Base-by-base conservation (phyloP, 768 basidiomycete genomes). In the Russula ochroleuca region DNA sequence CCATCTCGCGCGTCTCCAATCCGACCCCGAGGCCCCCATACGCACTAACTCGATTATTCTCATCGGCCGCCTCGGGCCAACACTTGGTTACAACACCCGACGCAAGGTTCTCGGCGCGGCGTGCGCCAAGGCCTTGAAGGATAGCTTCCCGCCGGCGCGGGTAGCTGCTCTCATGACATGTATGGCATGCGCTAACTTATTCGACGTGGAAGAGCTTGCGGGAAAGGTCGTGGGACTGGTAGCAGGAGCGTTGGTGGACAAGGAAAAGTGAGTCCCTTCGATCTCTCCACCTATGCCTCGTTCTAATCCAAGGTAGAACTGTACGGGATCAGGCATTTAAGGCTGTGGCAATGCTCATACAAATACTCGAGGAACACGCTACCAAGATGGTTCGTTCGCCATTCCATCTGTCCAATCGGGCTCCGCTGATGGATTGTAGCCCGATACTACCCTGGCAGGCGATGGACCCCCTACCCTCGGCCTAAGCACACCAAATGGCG, bases 251-350 rank as follows among this genome's bases (percentile, higher is more conserved):
- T 75, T 94, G 71, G 80, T 98, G 19, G 96, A 98, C 72, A 88
- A 88, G 72, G 96, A 99, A 73, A 98, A 95, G 95, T 97, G 70
- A 61, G 84, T 69, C 8, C 9, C 3, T 19, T 1, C 10, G 56
- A 51, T 61, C 31, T 19, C 35, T 19, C 15, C 31, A 40, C 52
- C 31, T 57, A 19, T 58, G 3, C 55, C 21, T 58, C 21, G 59
- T 17, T 63, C 35, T 67, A 40, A 52, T 21, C 17, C 49, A 6
- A 47, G 23, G 1, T 68, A 98, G 96, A 69, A 74, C 92, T 8
- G 96, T 98, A 0, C 84, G 97, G 21, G 95, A 98, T 74, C 96
- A 98, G 70, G 96, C 92, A 2, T 98, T 96, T 80, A 96, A 91
- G 74, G 89, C 94, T 7, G 80, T 96, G 59, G 91, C 92, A 48